Evolutionary conservation across 108 stramenopile genomes (phyloP), one percentile per base, ranked within the genome.

Genomic region (Stephanodiscus minutulus): DNA sequence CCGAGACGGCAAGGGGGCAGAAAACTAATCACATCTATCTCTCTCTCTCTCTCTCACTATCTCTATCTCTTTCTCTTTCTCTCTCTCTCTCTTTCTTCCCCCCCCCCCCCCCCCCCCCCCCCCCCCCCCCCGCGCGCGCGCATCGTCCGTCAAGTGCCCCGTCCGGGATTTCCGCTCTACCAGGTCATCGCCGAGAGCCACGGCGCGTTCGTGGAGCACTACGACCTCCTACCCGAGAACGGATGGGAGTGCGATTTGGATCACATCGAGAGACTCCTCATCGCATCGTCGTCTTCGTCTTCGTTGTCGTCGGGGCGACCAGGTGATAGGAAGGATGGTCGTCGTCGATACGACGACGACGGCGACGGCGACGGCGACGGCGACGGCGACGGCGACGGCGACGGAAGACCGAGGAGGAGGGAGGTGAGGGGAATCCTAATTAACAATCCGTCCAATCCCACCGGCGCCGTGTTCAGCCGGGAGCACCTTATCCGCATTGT

Each of bases 371-470:
- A 44, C n/a, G 27, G 13, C 9, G 7, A 6, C 11, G 8, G 7
- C 27, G 54, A 28, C 27, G 54, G 7, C 2, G 25, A 7, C 24
- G 27, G 25, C 3, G 1, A 20, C 3, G 1, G 7, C 20, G 24
- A 17, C 3, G n/a, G 28, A 20, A 1, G 1, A 6, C 1, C 6
- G 25, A 60, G 55, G 27, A 58, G 59, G 22, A 36, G 80, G 47
- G 53, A 82, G 52, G 82, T 90, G 2, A 62, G 88, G 58, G 95
- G 91, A 1, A 93, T 98, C 28, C 64, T 98, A 18, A 62, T 98
- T 54, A 98, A 94, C 76, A 98, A 98, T 70, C 97, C 97, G 2
- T 89, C 88, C 56, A 96, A 95, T 77, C 95, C 97, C 1, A 96
- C 95, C 43, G 97, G 97, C n/a, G 83, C 87, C 33, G 93, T 94